phyloP scores from a whole-genome alignment of 257 asterid species.

The Solanum paucissectum region DNA sequence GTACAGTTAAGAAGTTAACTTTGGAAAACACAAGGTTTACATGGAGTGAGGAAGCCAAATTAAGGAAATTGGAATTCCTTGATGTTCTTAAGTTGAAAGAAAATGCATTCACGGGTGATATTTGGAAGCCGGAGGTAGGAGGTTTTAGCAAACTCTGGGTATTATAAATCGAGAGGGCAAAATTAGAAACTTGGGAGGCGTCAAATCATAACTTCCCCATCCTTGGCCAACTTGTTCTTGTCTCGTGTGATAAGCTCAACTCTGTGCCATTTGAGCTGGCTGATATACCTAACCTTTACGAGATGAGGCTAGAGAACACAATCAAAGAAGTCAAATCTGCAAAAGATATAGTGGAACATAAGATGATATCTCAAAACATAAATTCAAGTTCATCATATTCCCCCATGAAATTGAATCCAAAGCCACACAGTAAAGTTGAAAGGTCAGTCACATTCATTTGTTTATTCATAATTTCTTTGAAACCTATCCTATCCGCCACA shows the following conservation, averaged over 20 bases:
- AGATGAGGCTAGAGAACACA: not conserved
- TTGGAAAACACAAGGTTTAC: slow-evolving; percentile 29
- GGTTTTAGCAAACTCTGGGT: not conserved
- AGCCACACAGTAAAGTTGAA: no score
- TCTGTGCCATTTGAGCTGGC: not conserved
- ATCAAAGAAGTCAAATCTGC: not conserved
- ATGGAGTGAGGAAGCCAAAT: slow-evolving; percentile 33
- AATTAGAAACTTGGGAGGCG: not conserved
- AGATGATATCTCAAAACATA: not conserved
- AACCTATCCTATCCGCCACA: no score
- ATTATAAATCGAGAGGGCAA: not conserved
- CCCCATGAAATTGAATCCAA: no score
- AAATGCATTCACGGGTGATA: not conserved
- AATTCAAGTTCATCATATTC: not conserved
- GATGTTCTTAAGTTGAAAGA: slow-evolving; percentile 32
- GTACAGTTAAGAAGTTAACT: slow-evolving; percentile 39
- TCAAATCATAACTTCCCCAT: not conserved
- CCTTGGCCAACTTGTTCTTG: not conserved
- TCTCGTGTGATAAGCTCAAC: not conserved
- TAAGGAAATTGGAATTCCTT: slow-evolving; percentile 36
- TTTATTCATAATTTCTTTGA: no score
- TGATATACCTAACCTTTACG: not conserved
- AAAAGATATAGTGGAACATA: not conserved
- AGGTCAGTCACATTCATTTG: no score
- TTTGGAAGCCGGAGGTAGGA: not conserved